Base-by-base conservation (phyloP, 805 yeast species). In the Nadsonia fulvescens region DNA sequence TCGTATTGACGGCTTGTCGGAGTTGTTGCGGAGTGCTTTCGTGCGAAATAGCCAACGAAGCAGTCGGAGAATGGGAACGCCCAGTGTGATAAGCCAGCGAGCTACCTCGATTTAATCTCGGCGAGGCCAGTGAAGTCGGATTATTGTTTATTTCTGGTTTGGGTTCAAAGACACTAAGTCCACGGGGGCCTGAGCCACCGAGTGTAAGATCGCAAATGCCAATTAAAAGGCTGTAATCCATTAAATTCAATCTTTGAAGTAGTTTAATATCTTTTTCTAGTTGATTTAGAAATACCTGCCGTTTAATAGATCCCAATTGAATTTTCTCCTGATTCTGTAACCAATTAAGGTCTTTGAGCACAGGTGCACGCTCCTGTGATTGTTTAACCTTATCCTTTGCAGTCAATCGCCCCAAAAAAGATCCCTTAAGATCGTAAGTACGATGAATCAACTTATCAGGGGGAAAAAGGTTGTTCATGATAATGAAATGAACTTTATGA, bases 381-480 rank as follows among this genome's bases (percentile, higher is more conserved):
- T 26, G 24, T 11, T 28, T 37, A 11, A 22, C 18, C 14, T 33
- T 35, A 8, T 32, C 28, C 3, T 20, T 18, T 12, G 28, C 28
- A 15, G 22, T 29, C 9, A 25, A 28, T 74, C 81, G 35, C 49
- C 95, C 94, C 58, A 76, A 62, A 0, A 91, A 67, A 1, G 94
- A 81, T 1, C 99, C 99, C 46, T 89, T 89, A 46, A 89, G 61
- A 46, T 89, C 99, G 49, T 68, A 89, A 21, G 82, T 77, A 20
- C 64, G 54, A 46, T 82, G 92, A 29, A 86, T 71, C 35, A 77
- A 89, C 25, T 82, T 60, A 42, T 78, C 79, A 5, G 95, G 92
- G 0, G 99, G 96, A 52, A 91, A 89, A 24, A 89, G 61, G 44
- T 89, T 89, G 56, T 89, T 89, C 98, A 89, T 89, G 17, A 89